Conservation (phyloP, 371 early-diverging fungal genomes). For the Mortierella sp. region DNA sequence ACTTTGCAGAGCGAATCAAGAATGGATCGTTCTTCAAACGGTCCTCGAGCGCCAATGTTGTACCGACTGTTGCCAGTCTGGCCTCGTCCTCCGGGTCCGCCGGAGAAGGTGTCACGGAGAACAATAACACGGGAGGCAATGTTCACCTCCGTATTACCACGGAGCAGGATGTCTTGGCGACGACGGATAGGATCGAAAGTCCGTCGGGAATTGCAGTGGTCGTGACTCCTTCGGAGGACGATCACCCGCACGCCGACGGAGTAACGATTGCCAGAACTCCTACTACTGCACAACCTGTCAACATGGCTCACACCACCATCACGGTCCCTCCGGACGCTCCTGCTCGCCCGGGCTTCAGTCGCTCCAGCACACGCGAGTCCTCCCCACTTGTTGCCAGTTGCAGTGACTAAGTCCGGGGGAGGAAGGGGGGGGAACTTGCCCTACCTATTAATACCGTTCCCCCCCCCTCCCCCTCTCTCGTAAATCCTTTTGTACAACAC, state of each 20-base stretch:
- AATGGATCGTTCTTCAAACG: conserved; percentile 30
- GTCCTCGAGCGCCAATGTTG: conserved; percentile 1
- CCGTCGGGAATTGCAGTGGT: conserved; percentile 26
- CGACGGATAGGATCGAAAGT: background rate
- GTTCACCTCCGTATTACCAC: background rate
- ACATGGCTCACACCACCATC: no score
- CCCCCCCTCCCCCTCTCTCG: no score
- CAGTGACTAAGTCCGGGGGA: background rate
- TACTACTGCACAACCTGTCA: background rate
- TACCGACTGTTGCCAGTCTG: background rate
- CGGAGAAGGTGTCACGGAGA: background rate
- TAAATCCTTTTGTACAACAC: no score
- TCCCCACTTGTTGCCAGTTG: background rate
- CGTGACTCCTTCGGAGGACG: conserved; percentile 29
- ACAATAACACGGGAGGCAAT: no score
- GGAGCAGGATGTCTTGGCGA: background rate
- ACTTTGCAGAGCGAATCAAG: conserved; percentile 45
- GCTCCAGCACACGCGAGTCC: conserved; percentile 5
- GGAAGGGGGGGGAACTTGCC: no score
- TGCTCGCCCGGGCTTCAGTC: background rate
- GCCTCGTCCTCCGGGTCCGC: background rate
- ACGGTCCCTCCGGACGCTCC: background rate
- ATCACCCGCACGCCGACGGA: conserved; percentile 34
- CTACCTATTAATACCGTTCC: no score
- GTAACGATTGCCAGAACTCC: background rate